Evolutionary conservation across 495 filamentous ascomycete species (phyloP).

Genomic region (Aspergillus incahuasiensis): DNA sequence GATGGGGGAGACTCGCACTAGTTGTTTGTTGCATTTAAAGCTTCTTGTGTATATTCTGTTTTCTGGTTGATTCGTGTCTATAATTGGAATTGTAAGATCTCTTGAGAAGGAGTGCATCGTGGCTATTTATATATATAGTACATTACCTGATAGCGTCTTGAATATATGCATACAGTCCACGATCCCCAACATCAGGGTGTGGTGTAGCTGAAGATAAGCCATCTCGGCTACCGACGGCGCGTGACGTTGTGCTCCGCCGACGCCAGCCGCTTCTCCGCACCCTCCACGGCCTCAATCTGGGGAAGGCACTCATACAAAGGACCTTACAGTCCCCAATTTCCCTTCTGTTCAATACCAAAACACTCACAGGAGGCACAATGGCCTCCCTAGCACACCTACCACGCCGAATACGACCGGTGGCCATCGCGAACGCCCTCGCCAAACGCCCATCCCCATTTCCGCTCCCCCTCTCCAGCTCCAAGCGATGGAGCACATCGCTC

Average conservation of each 20-base stretch:
- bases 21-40: no score
- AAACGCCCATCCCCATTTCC: neutral
- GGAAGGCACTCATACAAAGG: neutral
- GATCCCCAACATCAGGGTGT: no score
- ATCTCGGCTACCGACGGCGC: conserved; percentile 1
- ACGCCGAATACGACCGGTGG: neutral
- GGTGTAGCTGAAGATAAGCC: no score
- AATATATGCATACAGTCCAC: no score
- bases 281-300: neutral
- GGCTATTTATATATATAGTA: neutral
- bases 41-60: no score
- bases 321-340: neutral
- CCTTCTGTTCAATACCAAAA: neutral
- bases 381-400: neutral
- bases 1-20: no score
- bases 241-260: conserved; percentile 1
- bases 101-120: neutral
- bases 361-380: neutral
- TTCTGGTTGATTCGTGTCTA: no score
- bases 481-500: conserved; percentile 53
- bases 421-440: neutral
- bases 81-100: no score
- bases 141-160: no score
- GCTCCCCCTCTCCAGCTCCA: conserved; percentile 1
- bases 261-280: conserved; percentile 2